phyloP scores from a whole-genome alignment of 2,329 filamentous ascomycete species.

The Colletotrichum sp. region DNA sequence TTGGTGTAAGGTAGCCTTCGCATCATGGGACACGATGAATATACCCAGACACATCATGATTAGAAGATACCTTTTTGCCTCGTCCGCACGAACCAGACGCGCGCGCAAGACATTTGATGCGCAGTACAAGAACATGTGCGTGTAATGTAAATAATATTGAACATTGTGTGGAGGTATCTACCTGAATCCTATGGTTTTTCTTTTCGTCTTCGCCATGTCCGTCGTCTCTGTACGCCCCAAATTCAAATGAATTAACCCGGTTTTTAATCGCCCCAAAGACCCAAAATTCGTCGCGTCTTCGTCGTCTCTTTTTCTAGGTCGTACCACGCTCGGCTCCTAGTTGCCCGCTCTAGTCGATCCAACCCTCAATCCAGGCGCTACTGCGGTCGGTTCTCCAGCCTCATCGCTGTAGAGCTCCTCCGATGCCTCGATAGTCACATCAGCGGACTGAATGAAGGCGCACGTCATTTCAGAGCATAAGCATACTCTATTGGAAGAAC shows the following conservation, averaged over 20 bases:
- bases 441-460: background rate
- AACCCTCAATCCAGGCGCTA: background rate
- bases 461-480: background rate
- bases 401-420: background rate
- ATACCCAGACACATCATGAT: constrained; percentile 20
- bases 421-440: background rate
- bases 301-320: background rate
- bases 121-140: background rate
- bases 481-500: constrained; percentile 70
- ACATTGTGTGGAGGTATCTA: constrained; percentile 10
- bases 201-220: background rate
- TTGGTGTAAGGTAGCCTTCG: background rate
- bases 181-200: background rate
- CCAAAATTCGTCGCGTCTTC: background rate
- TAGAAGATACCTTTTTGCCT: background rate
- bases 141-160: constrained; percentile 5
- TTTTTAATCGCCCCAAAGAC: constrained; percentile 2
- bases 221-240: constrained; percentile 13
- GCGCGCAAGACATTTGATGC: background rate
- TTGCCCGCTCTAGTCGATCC: background rate
- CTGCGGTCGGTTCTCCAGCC: background rate
- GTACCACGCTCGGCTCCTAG: background rate
- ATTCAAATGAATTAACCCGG: background rate
- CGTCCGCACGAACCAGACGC: background rate
- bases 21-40: constrained; percentile 16